These are phyloP conservation scores for Penium margaritaceum DNA, from an alignment of 139 green algal genomes.

Conservation along the genomic window DNA sequence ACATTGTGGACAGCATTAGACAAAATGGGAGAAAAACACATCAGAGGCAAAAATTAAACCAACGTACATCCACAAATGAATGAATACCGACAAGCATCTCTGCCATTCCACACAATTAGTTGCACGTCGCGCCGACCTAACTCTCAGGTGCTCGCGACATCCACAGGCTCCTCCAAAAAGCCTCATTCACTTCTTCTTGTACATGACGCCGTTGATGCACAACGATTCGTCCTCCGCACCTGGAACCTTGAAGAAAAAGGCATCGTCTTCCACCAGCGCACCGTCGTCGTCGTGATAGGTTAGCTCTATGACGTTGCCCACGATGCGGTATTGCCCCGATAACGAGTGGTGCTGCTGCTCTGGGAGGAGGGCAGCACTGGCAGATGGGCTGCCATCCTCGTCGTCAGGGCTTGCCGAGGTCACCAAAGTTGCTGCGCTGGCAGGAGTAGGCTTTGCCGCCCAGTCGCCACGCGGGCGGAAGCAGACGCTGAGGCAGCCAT, in stretches of 20 bases:
- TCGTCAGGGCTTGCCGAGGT: not conserved
- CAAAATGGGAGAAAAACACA: too few relatives aligned
- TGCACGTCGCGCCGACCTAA: too few relatives aligned
- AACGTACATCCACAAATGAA: too few relatives aligned
- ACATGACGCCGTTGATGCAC: constrained; percentile 14
- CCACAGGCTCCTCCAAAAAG: not conserved
- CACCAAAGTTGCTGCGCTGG: too few relatives aligned
- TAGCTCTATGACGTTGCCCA: constrained; percentile 15
- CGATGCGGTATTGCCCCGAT: constrained; percentile 15
- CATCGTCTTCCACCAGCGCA: constrained; percentile 1
- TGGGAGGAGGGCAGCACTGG: too few relatives aligned
- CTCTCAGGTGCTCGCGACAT: not conserved
- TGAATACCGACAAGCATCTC: too few relatives aligned
- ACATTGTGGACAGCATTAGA: too few relatives aligned
- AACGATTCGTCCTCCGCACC: not conserved
- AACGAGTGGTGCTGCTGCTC: too few relatives aligned
- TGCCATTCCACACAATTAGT: too few relatives aligned
- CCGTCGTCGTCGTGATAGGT: not conserved
- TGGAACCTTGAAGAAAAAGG: constrained; percentile 15
- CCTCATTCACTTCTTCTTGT: not conserved
- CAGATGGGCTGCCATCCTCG: not conserved
- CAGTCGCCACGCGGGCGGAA: too few relatives aligned
- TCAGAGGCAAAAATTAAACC: too few relatives aligned
- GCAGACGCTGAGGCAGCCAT: constrained; percentile 4
- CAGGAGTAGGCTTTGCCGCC: too few relatives aligned